Base-by-base conservation (phyloP, 2,329 filamentous ascomycete genomes). In the Penicillium sp. region DNA sequence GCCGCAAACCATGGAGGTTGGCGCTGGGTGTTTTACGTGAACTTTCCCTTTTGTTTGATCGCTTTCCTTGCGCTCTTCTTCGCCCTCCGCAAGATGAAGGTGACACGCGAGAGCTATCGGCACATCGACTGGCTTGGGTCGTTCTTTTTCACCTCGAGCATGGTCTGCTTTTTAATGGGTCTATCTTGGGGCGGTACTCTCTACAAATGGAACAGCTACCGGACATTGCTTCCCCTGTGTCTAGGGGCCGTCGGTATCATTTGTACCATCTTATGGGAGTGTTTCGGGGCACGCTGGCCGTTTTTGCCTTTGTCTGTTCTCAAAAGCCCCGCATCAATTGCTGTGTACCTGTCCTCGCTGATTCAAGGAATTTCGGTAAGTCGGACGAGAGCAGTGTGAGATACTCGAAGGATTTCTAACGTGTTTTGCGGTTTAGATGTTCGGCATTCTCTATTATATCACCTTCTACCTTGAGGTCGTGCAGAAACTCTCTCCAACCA, bases 101-200 rank as follows among this genome's bases (percentile, higher is more conserved):
- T 49, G 8, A 52, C 52, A 6, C 40, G 26, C 16, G 16, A 33
- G 2, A 37, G 69, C 58, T 49, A 72, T 28, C 33, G 28, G 8
- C 58, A 58, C 1, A 73, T 76, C 10, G 78, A 80, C 61, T 80
- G 75, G 75, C 49, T 77, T 4, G 79, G 79, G 2, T 71, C 69
- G 8, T 28, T 71, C 6, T 65, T 81, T 6, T 80, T 80, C 61
- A 67, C 79, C 8, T 68, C 70, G 4, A 69, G 71, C 22, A 68
- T 73, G 28, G 77, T 76, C 0, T 68, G 64, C 46, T 73, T 78
- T 54, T 72, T 81, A 6, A 67, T 80, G 30, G 74, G 71, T 2
- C 61, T 80, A 2, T 76, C 75, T 0, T 80, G 76, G 71, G 78
- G 75, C 2, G 78, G 78, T 4, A 66, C 73, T 4, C 70, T 75